Percentiles rank a stretch among this genome's conserved stretches.
Conservation (phyloP, 2,329 filamentous ascomycete genomes). For the Fusarium sambucinum region DNA sequence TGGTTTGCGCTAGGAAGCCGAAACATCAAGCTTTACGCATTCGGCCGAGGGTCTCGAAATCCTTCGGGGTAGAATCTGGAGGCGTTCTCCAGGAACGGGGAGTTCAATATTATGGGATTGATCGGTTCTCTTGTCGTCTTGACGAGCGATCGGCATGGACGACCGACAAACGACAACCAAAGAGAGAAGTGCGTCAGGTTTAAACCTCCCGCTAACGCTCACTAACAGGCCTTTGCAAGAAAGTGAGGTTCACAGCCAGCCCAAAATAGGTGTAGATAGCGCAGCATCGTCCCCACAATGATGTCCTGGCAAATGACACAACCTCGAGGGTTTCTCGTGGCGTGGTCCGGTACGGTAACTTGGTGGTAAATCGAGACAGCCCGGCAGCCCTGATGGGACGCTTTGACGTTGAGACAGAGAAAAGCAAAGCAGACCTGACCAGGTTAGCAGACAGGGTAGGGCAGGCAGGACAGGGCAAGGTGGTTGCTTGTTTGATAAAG, state of each 20-base stretch:
- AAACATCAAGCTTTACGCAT: slow-evolving; percentile 22
- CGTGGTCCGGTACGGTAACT: slow-evolving; percentile 14
- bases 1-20: slow-evolving; percentile 31
- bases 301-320: slow-evolving; percentile 43
- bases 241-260: slow-evolving; percentile 11
- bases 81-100: slow-evolving; percentile 22
- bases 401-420: slow-evolving; percentile 27
- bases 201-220: slow-evolving; percentile 32
- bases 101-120: slow-evolving; percentile 9
- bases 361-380: slow-evolving; percentile 13
- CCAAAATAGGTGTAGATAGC: slow-evolving; percentile 42
- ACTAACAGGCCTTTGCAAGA: background rate
- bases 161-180: slow-evolving; percentile 21
- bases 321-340: slow-evolving; percentile 27
- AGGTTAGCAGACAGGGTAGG: background rate
- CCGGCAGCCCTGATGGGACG: slow-evolving; percentile 28
- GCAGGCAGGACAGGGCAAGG: slow-evolving; percentile 15
- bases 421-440: slow-evolving; percentile 1
- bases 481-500: slow-evolving; percentile 29
- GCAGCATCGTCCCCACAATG: slow-evolving; percentile 36
- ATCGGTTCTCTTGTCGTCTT: slow-evolving; percentile 8
- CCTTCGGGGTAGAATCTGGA: slow-evolving; percentile 12
- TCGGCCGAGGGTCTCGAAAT: slow-evolving; percentile 15
- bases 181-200: slow-evolving; percentile 26
- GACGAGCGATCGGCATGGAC: slow-evolving; percentile 37